These are phyloP conservation scores for Colletotrichum tamarilloi DNA, from an alignment of 2,329 filamentous ascomycete species.

Conservation along the genomic window DNA sequence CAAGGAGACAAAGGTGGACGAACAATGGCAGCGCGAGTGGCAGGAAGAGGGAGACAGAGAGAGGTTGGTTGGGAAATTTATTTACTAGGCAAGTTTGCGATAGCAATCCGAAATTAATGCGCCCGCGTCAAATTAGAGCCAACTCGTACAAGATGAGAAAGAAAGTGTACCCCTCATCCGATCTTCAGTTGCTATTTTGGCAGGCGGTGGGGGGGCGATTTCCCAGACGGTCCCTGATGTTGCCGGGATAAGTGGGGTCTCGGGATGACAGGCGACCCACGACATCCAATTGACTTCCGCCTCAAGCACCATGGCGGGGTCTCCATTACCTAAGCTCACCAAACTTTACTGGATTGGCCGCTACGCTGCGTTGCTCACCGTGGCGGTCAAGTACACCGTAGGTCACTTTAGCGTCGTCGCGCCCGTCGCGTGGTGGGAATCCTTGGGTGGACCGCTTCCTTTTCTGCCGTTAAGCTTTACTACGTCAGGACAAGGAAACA, in stretches of 20 bases:
- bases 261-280: conserved; percentile 22
- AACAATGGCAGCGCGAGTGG: background rate
- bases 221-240: background rate
- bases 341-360: background rate
- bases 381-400: conserved; percentile 6
- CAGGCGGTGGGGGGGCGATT: conserved; percentile 18
- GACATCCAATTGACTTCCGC: background rate
- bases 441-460: conserved; percentile 1
- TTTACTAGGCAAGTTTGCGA: background rate
- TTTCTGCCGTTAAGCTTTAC: conserved; percentile 34
- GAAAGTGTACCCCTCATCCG: conserved; percentile 28
- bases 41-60: too few species aligned
- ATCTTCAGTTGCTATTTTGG: conserved; percentile 17
- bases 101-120: conserved; percentile 9
- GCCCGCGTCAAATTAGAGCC: conserved; percentile 15
- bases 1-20: background rate
- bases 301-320: background rate
- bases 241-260: background rate
- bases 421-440: conserved; percentile 3
- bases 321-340: background rate
- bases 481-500: conserved; percentile 34
- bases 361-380: background rate
- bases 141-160: conserved; percentile 6
- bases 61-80: background rate
- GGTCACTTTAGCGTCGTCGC: conserved; percentile 9